Evolutionary conservation across 108 stramenopile genomes (phyloP).

Genomic region (Bacterosira constricta): DNA sequence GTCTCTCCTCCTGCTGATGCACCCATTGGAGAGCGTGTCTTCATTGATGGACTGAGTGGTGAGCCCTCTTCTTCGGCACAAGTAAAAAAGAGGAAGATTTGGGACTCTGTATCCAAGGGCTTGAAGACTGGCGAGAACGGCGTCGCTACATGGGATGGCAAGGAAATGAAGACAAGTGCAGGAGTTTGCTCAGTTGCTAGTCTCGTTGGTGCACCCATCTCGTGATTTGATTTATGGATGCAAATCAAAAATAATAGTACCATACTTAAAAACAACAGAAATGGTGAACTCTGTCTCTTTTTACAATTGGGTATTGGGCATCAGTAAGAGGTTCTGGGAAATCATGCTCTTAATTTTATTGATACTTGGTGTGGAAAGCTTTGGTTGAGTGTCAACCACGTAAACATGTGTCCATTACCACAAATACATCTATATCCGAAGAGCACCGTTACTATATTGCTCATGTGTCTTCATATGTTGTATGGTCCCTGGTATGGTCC

Average conservation of each 20-base stretch:
- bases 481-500: no score
- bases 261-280: neutral
- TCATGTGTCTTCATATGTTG: no score
- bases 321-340: no score
- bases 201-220: conserved; percentile 78
- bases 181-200: conserved; percentile 72
- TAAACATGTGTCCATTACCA: no score
- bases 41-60: conserved; percentile 77
- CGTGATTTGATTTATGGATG: conserved; percentile 36
- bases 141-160: conserved; percentile 82
- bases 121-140: conserved; percentile 82
- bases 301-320: no score
- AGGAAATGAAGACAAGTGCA: conserved; percentile 69
- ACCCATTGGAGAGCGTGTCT: conserved; percentile 83
- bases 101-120: conserved; percentile 71
- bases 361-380: no score
- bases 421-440: no score
- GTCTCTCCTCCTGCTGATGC: conserved; percentile 81
- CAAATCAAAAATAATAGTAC: neutral
- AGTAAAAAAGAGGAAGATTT: conserved; percentile 89
- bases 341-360: no score
- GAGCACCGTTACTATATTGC: no score
- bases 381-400: no score
- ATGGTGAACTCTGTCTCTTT: no score
- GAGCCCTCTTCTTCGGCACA: conserved; percentile 82